Evolutionary conservation across 306 rosid species (phyloP).

Genomic region (Sindora glabra): DNA sequence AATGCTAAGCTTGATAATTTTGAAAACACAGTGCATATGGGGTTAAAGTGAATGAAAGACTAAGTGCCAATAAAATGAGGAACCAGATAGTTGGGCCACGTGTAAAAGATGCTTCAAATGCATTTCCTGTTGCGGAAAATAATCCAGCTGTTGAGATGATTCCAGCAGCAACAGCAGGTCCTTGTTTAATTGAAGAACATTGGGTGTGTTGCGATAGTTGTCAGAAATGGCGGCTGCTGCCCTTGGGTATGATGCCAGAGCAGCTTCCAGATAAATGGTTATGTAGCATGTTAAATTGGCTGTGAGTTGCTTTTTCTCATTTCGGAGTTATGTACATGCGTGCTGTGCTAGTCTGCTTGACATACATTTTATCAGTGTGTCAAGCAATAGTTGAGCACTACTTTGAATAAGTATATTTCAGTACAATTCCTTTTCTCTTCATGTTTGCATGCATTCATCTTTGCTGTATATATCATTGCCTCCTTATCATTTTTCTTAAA

Average conservation of each 20-base stretch:
- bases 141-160: conserved; percentile 22
- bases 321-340: conserved; percentile 7
- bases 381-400: background rate
- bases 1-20: conserved; percentile 7
- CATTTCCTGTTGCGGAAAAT: conserved; percentile 22
- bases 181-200: conserved; percentile 37
- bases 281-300: conserved; percentile 88
- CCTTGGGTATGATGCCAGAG: conserved; percentile 51
- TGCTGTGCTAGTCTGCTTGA: conserved; percentile 1
- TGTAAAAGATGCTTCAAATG: conserved; percentile 28
- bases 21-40: conserved; percentile 23
- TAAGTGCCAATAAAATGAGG: conserved; percentile 24
- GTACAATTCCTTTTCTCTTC: background rate
- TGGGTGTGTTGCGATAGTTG: conserved; percentile 90
- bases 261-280: conserved; percentile 81
- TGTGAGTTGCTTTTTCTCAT: conserved; percentile 66
- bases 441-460: background rate
- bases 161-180: conserved; percentile 19
- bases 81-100: conserved; percentile 17
- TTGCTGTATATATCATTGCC: conserved; percentile 4
- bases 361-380: conserved; percentile 8
- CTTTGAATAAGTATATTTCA: background rate
- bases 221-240: conserved; percentile 76
- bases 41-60: conserved; percentile 34
- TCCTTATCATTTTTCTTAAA: conserved; percentile 19